These are phyloP conservation scores for Jamesozyma lodderae DNA, from an alignment of 805 yeast species.

Conservation along the genomic window DNA sequence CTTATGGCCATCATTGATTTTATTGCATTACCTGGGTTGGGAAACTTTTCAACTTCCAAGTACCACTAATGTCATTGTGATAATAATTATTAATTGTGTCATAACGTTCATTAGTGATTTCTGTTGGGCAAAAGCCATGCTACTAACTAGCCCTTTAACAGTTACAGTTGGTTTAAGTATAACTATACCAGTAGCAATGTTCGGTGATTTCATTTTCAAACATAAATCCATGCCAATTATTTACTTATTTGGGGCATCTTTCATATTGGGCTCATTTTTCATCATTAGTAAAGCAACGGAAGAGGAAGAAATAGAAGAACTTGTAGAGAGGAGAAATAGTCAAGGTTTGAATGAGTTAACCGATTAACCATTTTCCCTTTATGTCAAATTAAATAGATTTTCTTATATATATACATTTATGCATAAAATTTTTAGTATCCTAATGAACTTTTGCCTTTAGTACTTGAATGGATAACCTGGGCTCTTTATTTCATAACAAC, in stretches of 20 bases:
- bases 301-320: conserved; percentile 35
- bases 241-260: conserved; percentile 69
- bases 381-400: no score
- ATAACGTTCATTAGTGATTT: conserved; percentile 83
- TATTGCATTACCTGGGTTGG: conserved; percentile 52
- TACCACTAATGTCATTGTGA: conserved; percentile 38
- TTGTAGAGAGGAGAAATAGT: no score
- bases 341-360: no score
- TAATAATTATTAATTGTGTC: conserved; percentile 57
- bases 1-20: conserved; percentile 73
- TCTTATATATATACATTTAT: no score
- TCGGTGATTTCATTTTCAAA: conserved; percentile 76
- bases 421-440: no score
- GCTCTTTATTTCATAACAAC: conserved; percentile 22
- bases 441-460: no score
- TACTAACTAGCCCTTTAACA: conserved; percentile 85
- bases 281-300: conserved; percentile 74
- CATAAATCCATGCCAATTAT: conserved; percentile 48
- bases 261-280: conserved; percentile 77
- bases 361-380: no score
- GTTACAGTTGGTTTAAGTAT: conserved; percentile 91
- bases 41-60: conserved; percentile 72
- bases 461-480: conserved; percentile 24
- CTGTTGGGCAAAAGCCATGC: conserved; percentile 93
- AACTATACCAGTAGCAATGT: conserved; percentile 90